Percentiles rank a stretch among this genome's conserved stretches.
These are phyloP conservation scores for Amphibolis antarctica DNA, from an alignment of 106 monocot species.

Conservation along the genomic window DNA sequence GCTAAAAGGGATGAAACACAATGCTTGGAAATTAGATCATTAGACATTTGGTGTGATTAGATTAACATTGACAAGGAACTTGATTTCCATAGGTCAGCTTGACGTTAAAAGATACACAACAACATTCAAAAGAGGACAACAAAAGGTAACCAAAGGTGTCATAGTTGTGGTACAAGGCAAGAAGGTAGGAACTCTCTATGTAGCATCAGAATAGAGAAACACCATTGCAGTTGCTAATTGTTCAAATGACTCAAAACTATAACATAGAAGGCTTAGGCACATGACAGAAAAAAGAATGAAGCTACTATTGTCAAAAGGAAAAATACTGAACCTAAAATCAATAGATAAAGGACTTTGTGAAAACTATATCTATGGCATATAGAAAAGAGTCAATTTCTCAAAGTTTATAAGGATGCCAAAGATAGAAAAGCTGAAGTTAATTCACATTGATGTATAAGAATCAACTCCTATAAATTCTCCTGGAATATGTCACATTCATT, in stretches of 20 bases:
- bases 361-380: conserved; percentile 1
- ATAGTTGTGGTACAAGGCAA: neutral
- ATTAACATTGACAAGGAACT: neutral
- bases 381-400: neutral
- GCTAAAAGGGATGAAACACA: neutral
- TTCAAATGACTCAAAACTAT: too few relatives aligned
- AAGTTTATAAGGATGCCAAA: neutral
- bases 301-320: neutral
- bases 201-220: neutral
- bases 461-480: neutral
- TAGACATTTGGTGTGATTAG: neutral
- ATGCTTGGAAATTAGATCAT: neutral
- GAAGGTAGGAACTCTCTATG: conserved; percentile 1
- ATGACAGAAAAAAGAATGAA: neutral
- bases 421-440: neutral
- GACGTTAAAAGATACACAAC: neutral
- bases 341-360: neutral
- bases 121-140: neutral
- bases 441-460: neutral
- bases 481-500: neutral
- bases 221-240: neutral
- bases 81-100: neutral
- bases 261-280: neutral
- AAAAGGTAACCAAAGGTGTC: neutral
- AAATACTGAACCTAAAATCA: neutral